Percentiles rank a stretch among this genome's conserved stretches.
phyloP scores from a whole-genome alignment of 108 stramenopile genomes.

The Cyclotella atomus region DNA sequence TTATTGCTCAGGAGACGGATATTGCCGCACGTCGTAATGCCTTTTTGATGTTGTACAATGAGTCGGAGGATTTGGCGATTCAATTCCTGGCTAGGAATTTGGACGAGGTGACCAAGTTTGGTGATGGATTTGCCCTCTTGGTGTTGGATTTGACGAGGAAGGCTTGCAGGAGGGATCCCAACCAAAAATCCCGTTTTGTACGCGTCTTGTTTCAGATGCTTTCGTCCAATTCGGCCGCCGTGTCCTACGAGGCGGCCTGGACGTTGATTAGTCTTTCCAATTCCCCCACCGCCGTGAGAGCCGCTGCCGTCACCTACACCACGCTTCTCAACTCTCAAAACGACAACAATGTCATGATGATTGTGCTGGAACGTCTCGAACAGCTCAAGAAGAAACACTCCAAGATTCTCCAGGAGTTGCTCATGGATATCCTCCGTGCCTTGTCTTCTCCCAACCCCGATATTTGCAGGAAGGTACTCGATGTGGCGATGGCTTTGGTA shows the following conservation, averaged over 20 bases:
- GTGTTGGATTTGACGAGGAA: constrained; percentile 97
- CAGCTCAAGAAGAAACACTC: constrained; percentile 91
- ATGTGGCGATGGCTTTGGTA: constrained; percentile 95
- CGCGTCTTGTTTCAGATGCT: constrained; percentile 95
- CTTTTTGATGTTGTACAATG: constrained; percentile 98
- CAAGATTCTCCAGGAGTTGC: constrained; percentile 95
- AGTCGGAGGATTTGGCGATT: constrained; percentile 94
- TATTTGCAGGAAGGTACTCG: constrained; percentile 96
- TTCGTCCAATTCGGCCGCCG: constrained; percentile 88
- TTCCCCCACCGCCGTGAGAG: constrained; percentile 98
- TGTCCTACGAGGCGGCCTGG: constrained; percentile 99
- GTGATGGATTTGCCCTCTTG: constrained; percentile 95
- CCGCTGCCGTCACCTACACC: constrained; percentile 96
- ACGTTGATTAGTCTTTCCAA: constrained; percentile 96
- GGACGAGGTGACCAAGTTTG: constrained; percentile 91
- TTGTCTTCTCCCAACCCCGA: constrained; percentile 95
- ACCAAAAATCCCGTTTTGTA: constrained; percentile 98
- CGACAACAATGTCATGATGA: constrained; percentile 99
- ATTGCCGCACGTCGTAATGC: constrained; percentile 95
- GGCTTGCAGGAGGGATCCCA: constrained; percentile 95
- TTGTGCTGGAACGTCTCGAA: constrained; percentile 95
- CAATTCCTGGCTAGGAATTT: constrained; percentile 95
- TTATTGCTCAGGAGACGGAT: constrained; percentile 92
- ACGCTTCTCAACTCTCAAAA: constrained; percentile 94
- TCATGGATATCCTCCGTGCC: constrained; percentile 98